Conservation (phyloP, 2,329 filamentous ascomycete genomes). For the Rhinocladiella mackenziei region DNA sequence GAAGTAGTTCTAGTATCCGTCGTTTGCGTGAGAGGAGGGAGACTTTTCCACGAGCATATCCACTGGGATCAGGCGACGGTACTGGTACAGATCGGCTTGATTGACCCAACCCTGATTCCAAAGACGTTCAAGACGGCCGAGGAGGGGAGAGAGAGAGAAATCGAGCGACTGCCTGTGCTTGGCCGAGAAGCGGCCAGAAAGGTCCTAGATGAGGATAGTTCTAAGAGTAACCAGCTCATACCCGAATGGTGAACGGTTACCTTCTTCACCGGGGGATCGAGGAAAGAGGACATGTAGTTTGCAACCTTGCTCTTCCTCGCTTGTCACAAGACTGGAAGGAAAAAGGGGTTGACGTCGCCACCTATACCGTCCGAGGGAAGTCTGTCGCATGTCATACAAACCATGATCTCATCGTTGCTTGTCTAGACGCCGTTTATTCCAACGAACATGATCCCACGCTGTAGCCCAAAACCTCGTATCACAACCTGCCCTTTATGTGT, state of each 20-base stretch:
- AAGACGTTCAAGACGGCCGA: conserved; percentile 40
- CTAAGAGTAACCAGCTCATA: conserved; percentile 33
- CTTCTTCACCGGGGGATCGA: no score
- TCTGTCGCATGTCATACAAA: no score
- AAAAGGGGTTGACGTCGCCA: no score
- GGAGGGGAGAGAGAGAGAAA: conserved; percentile 30
- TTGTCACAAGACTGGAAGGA: no score
- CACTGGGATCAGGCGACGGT: conserved; percentile 63
- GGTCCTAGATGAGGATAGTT: conserved; percentile 40
- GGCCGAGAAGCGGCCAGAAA: conserved; percentile 40
- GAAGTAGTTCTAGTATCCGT: conserved; percentile 57
- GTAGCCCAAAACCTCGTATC: no score
- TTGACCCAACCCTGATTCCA: conserved; percentile 55
- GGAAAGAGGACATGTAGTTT: no score
- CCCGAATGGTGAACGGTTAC: conserved; percentile 29
- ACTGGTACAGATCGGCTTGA: conserved; percentile 54
- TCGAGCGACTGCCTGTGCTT: conserved; percentile 40
- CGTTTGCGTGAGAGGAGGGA: conserved; percentile 52
- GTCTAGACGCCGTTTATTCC: no score
- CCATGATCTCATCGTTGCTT: no score
- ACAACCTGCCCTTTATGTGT: conserved; percentile 10
- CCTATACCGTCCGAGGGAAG: no score
- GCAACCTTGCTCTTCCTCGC: no score
- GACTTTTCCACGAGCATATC: conserved; percentile 54
- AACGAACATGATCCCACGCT: not conserved